Evolutionary conservation across 495 filamentous ascomycete species (phyloP), one percentile per base, ranked within the genome.

Genomic region (Talaromyces proteolyticus): DNA sequence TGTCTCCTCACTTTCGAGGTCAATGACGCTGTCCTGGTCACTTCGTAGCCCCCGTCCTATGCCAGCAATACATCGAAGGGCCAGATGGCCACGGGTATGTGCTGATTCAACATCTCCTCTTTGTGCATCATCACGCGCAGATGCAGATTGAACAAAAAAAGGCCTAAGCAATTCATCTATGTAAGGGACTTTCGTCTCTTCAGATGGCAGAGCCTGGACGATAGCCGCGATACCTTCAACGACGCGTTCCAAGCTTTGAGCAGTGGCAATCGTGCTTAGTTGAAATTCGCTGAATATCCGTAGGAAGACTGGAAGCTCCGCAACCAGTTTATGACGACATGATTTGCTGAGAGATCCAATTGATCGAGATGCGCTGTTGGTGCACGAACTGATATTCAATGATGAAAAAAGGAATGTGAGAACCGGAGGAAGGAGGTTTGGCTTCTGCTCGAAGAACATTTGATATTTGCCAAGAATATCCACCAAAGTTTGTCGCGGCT

Each of bases 201-300:
- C 84, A 0, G 76, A 68, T 6, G 77, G 72, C 22, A 93, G 65
- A 26, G 86, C 88, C 57, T 96, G 89, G 29, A 95, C 81, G 48
- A 97, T 88, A 12, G 84, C 81, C 6, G 90, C 81, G 47, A 96
- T 92, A 6, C 84, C 89, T 50, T 88, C 87, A 11, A 95, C 65
- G 3, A 97, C 80, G 40, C 78, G 80, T 55, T 93, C 88, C 69
- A 95, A 92, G 0, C 84, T 86, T 21, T 80, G 67, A 12, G 76
- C 74, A 22, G 90, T 88, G 6, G 86, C 74, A 3, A 75, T 79
- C 20, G 75, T 72, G 44, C 77, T 80, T 23, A 64, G 65, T 29
- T 76, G 69, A 54, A 92, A 86, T 16, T 77, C 64, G 50, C 81
- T 74, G 56, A 91, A 91, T 58, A 93, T 87, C 21, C 80, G 70